Evolutionary conservation across 257 asterid species (phyloP), one percentile per base, ranked within the genome.

Genomic region (Datura wrightii): DNA sequence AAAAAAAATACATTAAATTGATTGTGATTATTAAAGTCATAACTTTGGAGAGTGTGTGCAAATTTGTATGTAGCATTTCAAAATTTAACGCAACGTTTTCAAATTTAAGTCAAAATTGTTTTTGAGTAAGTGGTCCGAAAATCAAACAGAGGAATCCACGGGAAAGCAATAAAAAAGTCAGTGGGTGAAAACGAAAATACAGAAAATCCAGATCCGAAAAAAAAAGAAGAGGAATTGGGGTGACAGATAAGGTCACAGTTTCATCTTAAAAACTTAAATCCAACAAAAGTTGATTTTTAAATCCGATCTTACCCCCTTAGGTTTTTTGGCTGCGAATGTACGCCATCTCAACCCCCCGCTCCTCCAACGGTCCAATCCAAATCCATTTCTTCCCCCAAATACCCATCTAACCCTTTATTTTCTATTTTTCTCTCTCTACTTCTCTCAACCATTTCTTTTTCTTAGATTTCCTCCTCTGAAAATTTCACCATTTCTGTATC

Each of bases 261-360:
- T 19, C 58, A 24, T 11, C 39, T 24, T 13, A 13, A 76, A 50
- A 76, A 76, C 42, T 76, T 76, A 76, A 76, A 76, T 76, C 18
- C 44, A 52, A 34, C 14, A 50, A 76, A 76, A 31, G 7, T 31
- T 76, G 44, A 13, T 50, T 55, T 76, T 70, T 31, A 50, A 76
- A 50, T 76, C 82, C 82, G 82, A 76, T 76, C 82, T 76, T 76
- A 76, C 82, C 82, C 82, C 31, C 82, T 50, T 74, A 74, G 15
- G 59, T 46, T 46, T 67, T 67, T 76, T 31, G 82, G 82, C 82
- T 76, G 82, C 13, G 62, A 76, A 50, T 76, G 44, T 76, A 76
- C 82, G 82, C 82, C 58, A 37, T 9, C 24, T 0, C 76, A 42
- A 19, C 48, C 19, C 13, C 2, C 36, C 42, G 55, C 62, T 31